Evolutionary conservation across 106 monocot genomes (phyloP).

Genomic region (Phalaenopsis aphrodite): DNA sequence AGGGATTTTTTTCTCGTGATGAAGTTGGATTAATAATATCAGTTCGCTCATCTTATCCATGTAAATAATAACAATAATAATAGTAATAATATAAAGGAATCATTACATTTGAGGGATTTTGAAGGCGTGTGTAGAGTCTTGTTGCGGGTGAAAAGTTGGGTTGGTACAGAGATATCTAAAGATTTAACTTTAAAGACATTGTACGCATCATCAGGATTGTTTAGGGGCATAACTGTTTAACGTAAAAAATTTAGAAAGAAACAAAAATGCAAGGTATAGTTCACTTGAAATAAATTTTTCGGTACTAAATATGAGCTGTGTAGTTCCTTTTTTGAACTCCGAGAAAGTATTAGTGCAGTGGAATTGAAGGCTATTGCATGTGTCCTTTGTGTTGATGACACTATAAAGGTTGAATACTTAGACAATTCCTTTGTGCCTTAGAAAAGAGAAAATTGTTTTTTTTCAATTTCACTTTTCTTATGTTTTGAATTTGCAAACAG

Average conservation of each 20-base stretch:
- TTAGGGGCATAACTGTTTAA: background rate
- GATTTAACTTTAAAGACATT: background rate
- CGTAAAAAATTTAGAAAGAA: background rate
- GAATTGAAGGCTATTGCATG: too few species aligned
- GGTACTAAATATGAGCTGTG: too few species aligned
- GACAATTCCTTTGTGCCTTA: background rate
- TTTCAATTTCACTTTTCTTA: background rate
- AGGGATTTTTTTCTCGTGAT: background rate
- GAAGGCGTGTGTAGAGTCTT: background rate
- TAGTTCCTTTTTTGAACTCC: too few species aligned
- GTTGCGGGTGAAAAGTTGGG: background rate
- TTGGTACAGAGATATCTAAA: background rate
- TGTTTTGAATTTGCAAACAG: constrained; percentile 20
- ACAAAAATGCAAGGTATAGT: too few species aligned
- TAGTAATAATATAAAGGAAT: background rate
- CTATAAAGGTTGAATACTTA: too few species aligned
- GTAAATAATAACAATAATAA: too few species aligned
- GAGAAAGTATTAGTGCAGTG: too few species aligned
- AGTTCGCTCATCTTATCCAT: too few species aligned
- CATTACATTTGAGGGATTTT: background rate
- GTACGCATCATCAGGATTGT: background rate
- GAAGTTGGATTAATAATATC: too few species aligned
- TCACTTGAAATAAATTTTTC: too few species aligned
- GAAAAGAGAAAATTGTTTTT: background rate
- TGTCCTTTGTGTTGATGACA: too few species aligned